These are phyloP conservation scores for Phylloporus sp. DNA, from an alignment of 768 basidiomycete species.

Conservation along the genomic window DNA sequence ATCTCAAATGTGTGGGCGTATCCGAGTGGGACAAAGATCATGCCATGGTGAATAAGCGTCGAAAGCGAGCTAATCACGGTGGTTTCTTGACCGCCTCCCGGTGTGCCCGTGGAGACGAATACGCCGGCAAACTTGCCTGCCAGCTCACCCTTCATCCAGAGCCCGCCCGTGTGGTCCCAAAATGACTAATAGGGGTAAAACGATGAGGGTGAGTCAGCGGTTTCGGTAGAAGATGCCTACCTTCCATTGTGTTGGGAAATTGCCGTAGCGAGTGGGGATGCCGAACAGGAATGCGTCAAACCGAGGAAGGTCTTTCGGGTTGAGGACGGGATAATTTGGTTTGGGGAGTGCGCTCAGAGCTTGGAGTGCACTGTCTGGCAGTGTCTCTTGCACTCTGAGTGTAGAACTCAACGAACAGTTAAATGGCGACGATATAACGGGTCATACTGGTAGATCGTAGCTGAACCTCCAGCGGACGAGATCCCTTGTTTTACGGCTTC, in stretches of 20 bases:
- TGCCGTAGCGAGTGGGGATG: conserved; percentile 78
- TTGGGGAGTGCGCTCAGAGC: conserved; percentile 73
- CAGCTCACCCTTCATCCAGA: conserved; percentile 59
- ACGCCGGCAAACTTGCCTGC: conserved; percentile 71
- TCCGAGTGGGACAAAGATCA: conserved; percentile 70
- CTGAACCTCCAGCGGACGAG: conserved; percentile 44
- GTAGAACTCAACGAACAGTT: neutral
- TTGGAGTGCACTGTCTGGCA: conserved; percentile 59
- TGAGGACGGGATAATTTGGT: conserved; percentile 66
- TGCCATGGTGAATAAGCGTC: conserved; percentile 69
- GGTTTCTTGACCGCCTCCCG: conserved; percentile 77
- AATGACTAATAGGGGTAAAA: conserved; percentile 43
- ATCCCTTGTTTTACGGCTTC: conserved; percentile 47
- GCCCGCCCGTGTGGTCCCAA: conserved; percentile 70
- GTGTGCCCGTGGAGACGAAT: conserved; percentile 71
- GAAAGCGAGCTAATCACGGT: conserved; percentile 52
- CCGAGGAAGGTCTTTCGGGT: conserved; percentile 45
- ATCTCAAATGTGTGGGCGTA: conserved; percentile 48
- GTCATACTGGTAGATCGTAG: conserved; percentile 53
- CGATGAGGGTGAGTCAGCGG: conserved; percentile 1
- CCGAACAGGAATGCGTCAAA: conserved; percentile 78
- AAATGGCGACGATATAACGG: neutral
- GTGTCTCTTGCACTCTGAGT: conserved; percentile 74
- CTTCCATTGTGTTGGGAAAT: conserved; percentile 79
- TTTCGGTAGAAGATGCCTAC: conserved; percentile 29